Evolutionary conservation across 768 basidiomycete genomes (phyloP), one percentile per base, ranked within the genome.

Genomic region (Auricularia auricula-judae): DNA sequence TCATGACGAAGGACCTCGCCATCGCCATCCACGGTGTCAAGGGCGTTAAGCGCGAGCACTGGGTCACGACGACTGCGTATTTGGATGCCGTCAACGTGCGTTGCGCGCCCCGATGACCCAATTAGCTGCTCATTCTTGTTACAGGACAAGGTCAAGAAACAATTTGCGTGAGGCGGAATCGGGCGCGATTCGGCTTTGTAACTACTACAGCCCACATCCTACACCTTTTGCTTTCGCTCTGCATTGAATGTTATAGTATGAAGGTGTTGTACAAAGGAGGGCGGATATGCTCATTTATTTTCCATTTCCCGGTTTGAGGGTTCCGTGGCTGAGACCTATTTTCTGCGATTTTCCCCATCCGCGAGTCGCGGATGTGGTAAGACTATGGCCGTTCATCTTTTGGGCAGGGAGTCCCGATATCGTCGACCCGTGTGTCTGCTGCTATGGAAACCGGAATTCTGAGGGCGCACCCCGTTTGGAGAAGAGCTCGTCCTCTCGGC

Each of bases 1-100:
- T 98, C 63, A 98, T 98, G 95, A 97, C 94, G 65, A 97, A 98
- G 83, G 96, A 98, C 77, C 79, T 98, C 61, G 96, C 96, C 36
- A 80, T 98, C 29, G 87, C 93, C 1, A 97, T 98, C 72, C 88
- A 98, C 70, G 95, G 95, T 43, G 89, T 89, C 81, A 74, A 84
- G 67, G 75, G 62, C 61, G 85, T 96, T 91, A 85, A 87, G 80
- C 82, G 95, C 70, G 93, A 94, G 70, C 90, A 98, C 76, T 98
- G 94, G 92, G 96, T 97, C n/a, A 77, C 93, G 33, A 98, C 94
- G 3, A 86, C 92, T 74, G 89, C 82, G 56, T 97, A 96, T 73
- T 88, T 97, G 91, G 91, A 95, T 76, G 84, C 87, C 61, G 93
- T 96, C 60, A 91, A 93, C 72, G 92, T 91, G 64, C 21, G 66